These are phyloP conservation scores for Sparassis latifolia DNA, from an alignment of 1,284 basidiomycete species.

Conservation along the genomic window DNA sequence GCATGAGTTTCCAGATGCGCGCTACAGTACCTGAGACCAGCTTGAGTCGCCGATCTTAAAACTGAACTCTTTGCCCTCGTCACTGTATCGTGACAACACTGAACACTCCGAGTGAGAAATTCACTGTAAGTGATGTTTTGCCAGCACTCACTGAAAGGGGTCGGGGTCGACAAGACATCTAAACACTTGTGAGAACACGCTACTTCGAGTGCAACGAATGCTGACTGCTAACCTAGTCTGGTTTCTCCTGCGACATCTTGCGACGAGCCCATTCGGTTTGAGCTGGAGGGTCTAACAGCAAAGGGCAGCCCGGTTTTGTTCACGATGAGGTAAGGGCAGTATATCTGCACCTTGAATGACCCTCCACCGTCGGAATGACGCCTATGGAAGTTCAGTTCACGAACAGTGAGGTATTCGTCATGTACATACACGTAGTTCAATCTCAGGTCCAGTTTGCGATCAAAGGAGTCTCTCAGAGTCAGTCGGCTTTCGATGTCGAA, in stretches of 20 bases:
- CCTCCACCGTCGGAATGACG: conserved; percentile 90
- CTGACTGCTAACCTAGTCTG: conserved; percentile 38
- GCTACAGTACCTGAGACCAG: conserved; percentile 78
- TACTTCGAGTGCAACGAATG: neutral
- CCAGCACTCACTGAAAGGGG: conserved; percentile 64
- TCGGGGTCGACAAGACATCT: conserved; percentile 54
- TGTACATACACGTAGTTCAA: conserved; percentile 81
- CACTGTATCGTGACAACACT: conserved; percentile 88
- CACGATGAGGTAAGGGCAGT: conserved; percentile 86
- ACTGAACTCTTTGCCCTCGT: conserved; percentile 80
- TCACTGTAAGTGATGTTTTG: conserved; percentile 6
- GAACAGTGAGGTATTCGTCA: neutral
- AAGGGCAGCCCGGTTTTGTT: conserved; percentile 95
- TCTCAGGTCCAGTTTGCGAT: conserved; percentile 76
- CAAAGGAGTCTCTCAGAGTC: conserved; percentile 69
- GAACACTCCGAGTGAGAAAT: neutral
- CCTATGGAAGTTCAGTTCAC: conserved; percentile 29
- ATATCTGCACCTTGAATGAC: conserved; percentile 98
- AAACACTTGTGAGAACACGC: neutral
- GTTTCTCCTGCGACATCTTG: conserved; percentile 85
- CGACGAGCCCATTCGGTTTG: conserved; percentile 66
- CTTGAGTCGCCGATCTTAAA: conserved; percentile 82
- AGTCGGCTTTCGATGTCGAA: conserved; percentile 78
- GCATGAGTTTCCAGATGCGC: neutral
- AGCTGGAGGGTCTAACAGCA: conserved; percentile 60